Conservation (phyloP, 2,329 filamentous ascomycete species). For the Cladosporium sp. region DNA sequence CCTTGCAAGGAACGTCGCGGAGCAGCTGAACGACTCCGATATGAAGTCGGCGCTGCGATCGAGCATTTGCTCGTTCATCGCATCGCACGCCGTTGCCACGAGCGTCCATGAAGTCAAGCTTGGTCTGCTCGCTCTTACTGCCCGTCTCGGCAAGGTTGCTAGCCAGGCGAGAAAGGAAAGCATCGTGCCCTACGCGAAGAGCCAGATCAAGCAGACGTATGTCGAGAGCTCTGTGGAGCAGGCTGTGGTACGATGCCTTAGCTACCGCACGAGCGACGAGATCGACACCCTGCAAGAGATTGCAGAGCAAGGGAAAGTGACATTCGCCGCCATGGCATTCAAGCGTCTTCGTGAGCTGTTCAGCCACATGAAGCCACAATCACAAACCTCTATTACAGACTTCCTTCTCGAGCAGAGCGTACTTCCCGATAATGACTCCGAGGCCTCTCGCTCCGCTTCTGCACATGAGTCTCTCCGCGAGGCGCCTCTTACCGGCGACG, state of each 20-base stretch:
- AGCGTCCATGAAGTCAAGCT: constrained; percentile 70
- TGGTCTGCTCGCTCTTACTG: constrained; percentile 69
- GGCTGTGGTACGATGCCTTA: constrained; percentile 54
- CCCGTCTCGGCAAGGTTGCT: constrained; percentile 69
- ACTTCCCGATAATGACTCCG: constrained; percentile 20
- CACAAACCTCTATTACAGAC: constrained; percentile 60
- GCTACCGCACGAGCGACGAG: constrained; percentile 59
- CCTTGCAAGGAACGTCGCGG: constrained; percentile 64
- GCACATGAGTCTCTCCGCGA: constrained; percentile 72
- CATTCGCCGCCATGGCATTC: constrained; percentile 64
- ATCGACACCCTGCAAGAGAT: constrained; percentile 55
- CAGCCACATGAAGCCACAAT: constrained; percentile 66
- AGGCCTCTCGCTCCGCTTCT: constrained; percentile 48
- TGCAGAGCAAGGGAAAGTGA: constrained; percentile 44
- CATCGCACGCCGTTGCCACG: constrained; percentile 68
- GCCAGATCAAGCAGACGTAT: background rate
- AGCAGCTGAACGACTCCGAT: constrained; percentile 58
- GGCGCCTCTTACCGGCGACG: constrained; percentile 70
- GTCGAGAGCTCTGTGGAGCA: constrained; percentile 44
- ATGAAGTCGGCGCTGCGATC: constrained; percentile 64
- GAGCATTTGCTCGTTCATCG: constrained; percentile 69
- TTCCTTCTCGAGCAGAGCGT: constrained; percentile 60
- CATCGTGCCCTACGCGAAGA: constrained; percentile 15
- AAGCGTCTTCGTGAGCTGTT: constrained; percentile 70
- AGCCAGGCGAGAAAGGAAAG: constrained; percentile 68